A percentile compares a stretch with the other conserved stretches of the same genome.
These are phyloP conservation scores for Penicillium capsulatum DNA, from an alignment of 2,329 filamentous ascomycete genomes.

Conservation along the genomic window DNA sequence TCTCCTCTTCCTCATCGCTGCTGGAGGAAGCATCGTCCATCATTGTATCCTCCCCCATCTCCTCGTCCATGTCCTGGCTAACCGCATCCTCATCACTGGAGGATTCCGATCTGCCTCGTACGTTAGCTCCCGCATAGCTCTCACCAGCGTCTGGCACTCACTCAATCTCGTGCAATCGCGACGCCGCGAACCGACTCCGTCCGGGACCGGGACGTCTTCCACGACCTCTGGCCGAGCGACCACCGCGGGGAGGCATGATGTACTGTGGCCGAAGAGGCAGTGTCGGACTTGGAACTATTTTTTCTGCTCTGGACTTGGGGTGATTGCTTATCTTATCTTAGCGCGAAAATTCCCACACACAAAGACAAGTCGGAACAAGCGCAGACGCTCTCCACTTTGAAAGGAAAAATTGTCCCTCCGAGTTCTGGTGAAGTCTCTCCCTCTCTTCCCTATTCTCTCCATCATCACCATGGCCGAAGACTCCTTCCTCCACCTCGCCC, in stretches of 20 bases:
- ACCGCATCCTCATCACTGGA: conserved; percentile 32
- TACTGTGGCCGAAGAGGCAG: background rate
- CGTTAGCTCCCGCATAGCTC: conserved; percentile 11
- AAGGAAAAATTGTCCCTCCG: conserved; percentile 31
- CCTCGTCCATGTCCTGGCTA: conserved; percentile 44
- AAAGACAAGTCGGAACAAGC: conserved; percentile 31
- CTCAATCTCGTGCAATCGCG: conserved; percentile 39
- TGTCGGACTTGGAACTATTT: conserved; percentile 5
- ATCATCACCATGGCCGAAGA: conserved; percentile 67
- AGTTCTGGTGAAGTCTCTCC: conserved; percentile 8
- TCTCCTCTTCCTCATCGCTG: conserved; percentile 43
- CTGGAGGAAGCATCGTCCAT: conserved; percentile 38
- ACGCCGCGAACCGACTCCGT: conserved; percentile 34
- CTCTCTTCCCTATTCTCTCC: conserved; percentile 7
- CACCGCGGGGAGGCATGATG: conserved; percentile 31
- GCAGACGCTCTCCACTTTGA: conserved; percentile 30
- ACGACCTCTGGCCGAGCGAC: conserved; percentile 26
- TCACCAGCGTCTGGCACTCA: conserved; percentile 21
- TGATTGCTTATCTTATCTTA: conserved; percentile 39
- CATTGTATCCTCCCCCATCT: conserved; percentile 37
- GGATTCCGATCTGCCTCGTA: conserved; percentile 24
- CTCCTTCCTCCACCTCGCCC: conserved; percentile 89
- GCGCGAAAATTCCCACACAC: conserved; percentile 47
- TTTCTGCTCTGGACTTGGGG: conserved; percentile 12
- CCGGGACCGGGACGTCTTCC: conserved; percentile 48